A percentile compares a stretch with the other conserved stretches of the same genome.
These are phyloP conservation scores for Tylopilus rubrobrunneus DNA, from an alignment of 768 basidiomycete species.

Conservation along the genomic window DNA sequence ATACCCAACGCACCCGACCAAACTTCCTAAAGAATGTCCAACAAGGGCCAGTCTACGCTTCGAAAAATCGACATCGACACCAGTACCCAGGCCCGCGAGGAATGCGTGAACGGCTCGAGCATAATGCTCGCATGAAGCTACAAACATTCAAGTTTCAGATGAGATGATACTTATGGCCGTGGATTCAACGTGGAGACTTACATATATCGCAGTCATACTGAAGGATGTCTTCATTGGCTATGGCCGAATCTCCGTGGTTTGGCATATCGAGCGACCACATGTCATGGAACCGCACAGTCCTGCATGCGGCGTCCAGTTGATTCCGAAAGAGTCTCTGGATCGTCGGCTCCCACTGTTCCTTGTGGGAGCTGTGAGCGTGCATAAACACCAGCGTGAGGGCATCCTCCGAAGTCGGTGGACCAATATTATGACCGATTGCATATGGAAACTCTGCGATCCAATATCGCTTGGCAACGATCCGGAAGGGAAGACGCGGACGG, in stretches of 20 bases:
- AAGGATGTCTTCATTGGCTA: slow-evolving; percentile 8
- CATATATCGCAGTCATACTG: not conserved
- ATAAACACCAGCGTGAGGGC: slow-evolving; percentile 2
- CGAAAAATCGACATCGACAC: slow-evolving; percentile 7
- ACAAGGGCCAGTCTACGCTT: slow-evolving; percentile 1
- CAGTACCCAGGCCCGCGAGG: not conserved
- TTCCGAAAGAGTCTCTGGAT: slow-evolving; percentile 1
- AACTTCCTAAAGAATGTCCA: slow-evolving; percentile 1
- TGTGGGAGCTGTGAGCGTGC: not conserved
- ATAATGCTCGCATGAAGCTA: slow-evolving; percentile 6
- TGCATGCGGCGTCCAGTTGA: not conserved
- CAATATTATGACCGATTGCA: not conserved
- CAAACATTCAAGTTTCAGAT: not conserved
- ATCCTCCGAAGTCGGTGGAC: not conserved
- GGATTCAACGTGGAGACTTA: not conserved
- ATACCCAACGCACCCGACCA: not conserved
- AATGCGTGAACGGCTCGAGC: slow-evolving; percentile 6
- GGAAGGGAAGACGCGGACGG: slow-evolving; percentile 9
- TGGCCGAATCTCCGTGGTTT: slow-evolving; percentile 9
- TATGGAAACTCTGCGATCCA: not conserved
- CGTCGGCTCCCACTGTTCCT: slow-evolving; percentile 10
- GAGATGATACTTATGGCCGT: not conserved
- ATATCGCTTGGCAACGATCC: slow-evolving; percentile 8
- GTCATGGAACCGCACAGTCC: not conserved
- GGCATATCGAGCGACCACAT: slow-evolving; percentile 7